Evolutionary conservation across 2,329 filamentous ascomycete species (phyloP), one percentile per base, ranked within the genome.

Genomic region (Ophiostoma tasmaniense): DNA sequence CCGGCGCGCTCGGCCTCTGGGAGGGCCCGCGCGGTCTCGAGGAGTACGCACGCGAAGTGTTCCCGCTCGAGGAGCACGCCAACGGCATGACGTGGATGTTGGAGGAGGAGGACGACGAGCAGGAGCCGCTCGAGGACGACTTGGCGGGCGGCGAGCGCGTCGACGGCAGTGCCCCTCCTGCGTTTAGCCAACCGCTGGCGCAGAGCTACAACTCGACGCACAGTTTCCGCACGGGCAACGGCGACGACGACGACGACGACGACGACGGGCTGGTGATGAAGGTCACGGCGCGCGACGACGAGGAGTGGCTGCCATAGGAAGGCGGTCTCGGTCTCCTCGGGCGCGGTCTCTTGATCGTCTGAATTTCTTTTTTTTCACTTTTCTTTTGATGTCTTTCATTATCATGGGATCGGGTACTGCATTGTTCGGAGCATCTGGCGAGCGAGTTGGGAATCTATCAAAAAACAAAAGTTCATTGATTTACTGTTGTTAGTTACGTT

Each of bases 1-100:
- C 85, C 10, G 88, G 92, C 73, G 91, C 93, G 0, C 82, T 94
- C 71, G 85, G 90, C 74, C 81, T 99, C 30, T 98, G 95, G 95
- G 92, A 96, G 76, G 95, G 93, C 3, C 92, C 92, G 73, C 85
- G 95, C 68, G 91, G 92, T 37, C 85, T 98, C 73, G 93, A 97
- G 76, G 95, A 98, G 79, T 99, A 98, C 77, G 94, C 94, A 1
- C 85, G 91, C 66, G 95, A 98, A 77, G 93, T 96, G 35, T 98
- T 98, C 75, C 92, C 92, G 0, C 85, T 97, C 14, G 95, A 99
- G 78, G 95, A 99, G 80, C 90, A 93, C 74, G 92, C 93, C 39
- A 98, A 98, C 77, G 94, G 94, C 5, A 81, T 95, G 75, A 92
- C 90, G 20, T 99, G 95, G 95, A 98, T 97, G 94, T 76, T 84